These are phyloP conservation scores for Hanseniaspora nectarophila DNA, from an alignment of 805 yeast species.

Conservation along the genomic window DNA sequence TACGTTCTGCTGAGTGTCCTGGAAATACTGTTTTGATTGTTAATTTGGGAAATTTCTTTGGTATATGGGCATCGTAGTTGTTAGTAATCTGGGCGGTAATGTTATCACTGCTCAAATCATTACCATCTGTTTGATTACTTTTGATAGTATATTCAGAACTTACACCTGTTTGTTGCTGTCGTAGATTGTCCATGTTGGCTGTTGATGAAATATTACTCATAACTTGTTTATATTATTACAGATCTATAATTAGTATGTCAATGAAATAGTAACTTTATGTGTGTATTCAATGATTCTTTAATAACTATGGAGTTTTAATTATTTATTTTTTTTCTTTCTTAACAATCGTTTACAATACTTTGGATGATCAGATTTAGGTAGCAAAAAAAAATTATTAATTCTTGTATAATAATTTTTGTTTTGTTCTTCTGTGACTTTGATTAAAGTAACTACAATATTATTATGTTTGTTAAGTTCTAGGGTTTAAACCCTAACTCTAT, in stretches of 20 bases:
- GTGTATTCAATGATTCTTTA: no score
- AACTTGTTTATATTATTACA: neutral
- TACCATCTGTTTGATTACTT: neutral
- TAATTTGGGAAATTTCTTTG: constrained; percentile 9
- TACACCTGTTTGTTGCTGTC: constrained; percentile 10
- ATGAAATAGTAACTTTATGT: no score
- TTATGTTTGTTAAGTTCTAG: no score
- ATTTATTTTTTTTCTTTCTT: neutral
- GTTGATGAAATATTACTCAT: neutral
- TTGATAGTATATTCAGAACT: neutral
- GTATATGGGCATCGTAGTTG: constrained; percentile 2
- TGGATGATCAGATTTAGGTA: neutral
- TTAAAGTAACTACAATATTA: no score
- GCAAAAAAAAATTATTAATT: neutral
- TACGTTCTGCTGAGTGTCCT: constrained; percentile 13
- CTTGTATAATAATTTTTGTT: neutral
- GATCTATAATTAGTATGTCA: neutral
- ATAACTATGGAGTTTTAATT: no score
- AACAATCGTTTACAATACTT: neutral
- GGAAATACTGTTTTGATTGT: constrained; percentile 13
- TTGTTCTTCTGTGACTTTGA: no score
- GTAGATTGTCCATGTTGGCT: neutral
- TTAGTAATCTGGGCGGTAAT: constrained; percentile 2
- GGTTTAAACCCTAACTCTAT: no score
- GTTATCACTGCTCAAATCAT: neutral